Evolutionary conservation across 2,329 filamentous ascomycete species (phyloP), one percentile per base, ranked within the genome.

Genomic region (Ilyonectria sp.): DNA sequence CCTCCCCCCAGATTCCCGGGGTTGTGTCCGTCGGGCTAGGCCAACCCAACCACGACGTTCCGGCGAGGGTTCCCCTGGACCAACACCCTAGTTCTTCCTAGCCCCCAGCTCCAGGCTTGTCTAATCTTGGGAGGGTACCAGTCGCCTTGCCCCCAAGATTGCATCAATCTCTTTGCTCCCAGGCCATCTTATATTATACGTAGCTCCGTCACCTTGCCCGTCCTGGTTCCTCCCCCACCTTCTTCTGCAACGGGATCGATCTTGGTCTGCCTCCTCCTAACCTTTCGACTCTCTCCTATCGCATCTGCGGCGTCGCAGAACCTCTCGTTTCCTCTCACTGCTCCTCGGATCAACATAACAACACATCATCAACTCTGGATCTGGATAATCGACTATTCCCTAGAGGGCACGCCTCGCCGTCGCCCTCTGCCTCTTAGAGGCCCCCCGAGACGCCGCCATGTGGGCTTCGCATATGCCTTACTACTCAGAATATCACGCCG

Each of bases 331-430:
- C 6, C 15, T 6, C 50, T 40, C 37, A 50, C 52, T 13, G 26
- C 23, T 19, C 21, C 33, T 33, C 44, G 49, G 53, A 60, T 49
- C 55, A 67, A 47, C 26, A 31, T 29, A 49, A 26, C 65, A 65
- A 55, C 65, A 60, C 65, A 66, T 65, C 63, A 62, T 63, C 66
- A 64, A 65, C 64, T 70, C 68, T 73, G 70, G 73, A 75, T 70
- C 67, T 66, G 61, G 52, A 60, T 56, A 49, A 58, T 58, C 54
- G 65, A 60, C 58, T 58, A 68, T 64, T 64, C 68, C 69, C 69
- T 63, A 71, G 74, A 77, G 76, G 76, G 75, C 74, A 78, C 73
- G 71, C 74, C 74, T 70, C 68, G 60, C 67, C 71, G 71, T 74
- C 69, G 73, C 74, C 74, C 74, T 77, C 76, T 67, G 67, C 68